Percentiles rank a stretch among this genome's conserved stretches.
Conservation (phyloP, 169 alveolate species). For the Plasmodium yoelii region DNA sequence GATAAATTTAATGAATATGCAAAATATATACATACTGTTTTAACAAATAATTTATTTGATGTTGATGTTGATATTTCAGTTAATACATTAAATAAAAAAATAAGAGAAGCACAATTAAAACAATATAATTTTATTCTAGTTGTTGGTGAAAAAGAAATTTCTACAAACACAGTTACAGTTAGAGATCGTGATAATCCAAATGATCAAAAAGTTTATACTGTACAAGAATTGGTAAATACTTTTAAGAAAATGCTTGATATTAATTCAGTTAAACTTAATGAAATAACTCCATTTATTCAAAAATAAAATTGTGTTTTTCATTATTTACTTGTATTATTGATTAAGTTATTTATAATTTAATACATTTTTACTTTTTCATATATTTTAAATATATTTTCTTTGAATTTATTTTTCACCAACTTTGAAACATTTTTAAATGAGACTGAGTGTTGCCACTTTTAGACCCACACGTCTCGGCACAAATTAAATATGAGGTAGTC, state of each 20-base stretch:
- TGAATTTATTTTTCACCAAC: too few species aligned
- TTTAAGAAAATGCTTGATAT: slow-evolving; percentile 73
- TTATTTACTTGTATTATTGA: background rate
- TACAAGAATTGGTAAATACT: slow-evolving; percentile 79
- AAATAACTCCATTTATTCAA: slow-evolving; percentile 36
- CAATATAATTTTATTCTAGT: slow-evolving; percentile 96
- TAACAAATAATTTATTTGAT: slow-evolving; percentile 82
- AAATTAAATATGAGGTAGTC: too few species aligned
- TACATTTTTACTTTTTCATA: too few species aligned
- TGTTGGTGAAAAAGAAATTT: slow-evolving; percentile 97
- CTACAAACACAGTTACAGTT: slow-evolving; percentile 88
- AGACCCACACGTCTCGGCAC: too few species aligned
- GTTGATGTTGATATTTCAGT: slow-evolving; percentile 93
- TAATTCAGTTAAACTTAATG: slow-evolving; percentile 75
- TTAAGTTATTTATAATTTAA: too few species aligned
- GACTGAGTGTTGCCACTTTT: too few species aligned
- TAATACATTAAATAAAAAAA: slow-evolving; percentile 95
- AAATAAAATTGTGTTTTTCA: too few species aligned
- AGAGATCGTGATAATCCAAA: slow-evolving; percentile 89
- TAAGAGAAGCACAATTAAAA: slow-evolving; percentile 95
- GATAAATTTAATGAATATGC: slow-evolving; percentile 93
- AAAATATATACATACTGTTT: slow-evolving; percentile 86
- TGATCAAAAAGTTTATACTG: slow-evolving; percentile 80
- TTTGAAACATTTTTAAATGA: too few species aligned
- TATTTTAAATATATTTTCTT: too few species aligned